Conservation (phyloP, 1,139 yeast species). For the Sugiyamaella grinbergsii region DNA sequence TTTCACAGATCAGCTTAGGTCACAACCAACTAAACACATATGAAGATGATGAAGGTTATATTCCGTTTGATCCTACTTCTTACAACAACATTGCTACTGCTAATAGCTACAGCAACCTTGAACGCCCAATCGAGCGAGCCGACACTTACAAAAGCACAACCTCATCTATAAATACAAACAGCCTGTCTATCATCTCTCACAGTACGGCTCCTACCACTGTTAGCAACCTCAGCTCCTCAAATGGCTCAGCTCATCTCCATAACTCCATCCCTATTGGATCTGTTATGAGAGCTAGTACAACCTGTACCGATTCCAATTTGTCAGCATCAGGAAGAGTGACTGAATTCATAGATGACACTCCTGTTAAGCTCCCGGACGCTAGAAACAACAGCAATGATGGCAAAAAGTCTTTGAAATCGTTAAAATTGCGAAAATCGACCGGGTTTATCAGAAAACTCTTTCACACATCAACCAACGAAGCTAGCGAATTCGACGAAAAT, state of each 20-base stretch:
- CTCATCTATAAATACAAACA: slow-evolving; percentile 34
- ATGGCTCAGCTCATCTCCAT: not conserved
- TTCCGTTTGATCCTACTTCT: slow-evolving; percentile 38
- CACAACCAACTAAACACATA: slow-evolving; percentile 6
- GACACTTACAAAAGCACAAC: slow-evolving; percentile 33
- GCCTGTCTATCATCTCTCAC: slow-evolving; percentile 31
- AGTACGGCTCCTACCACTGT: slow-evolving; percentile 43
- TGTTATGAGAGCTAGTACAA: slow-evolving; percentile 13
- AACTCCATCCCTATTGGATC: not conserved
- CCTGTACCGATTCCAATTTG: slow-evolving; percentile 5
- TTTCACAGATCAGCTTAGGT: slow-evolving; percentile 1
- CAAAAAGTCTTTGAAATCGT: slow-evolving; percentile 27
- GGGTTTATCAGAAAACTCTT: slow-evolving; percentile 59
- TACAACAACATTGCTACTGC: slow-evolving; percentile 27
- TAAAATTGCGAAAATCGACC: slow-evolving; percentile 42
- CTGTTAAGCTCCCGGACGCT: slow-evolving; percentile 33
- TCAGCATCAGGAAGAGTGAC: slow-evolving; percentile 8
- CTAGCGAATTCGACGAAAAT: not conserved
- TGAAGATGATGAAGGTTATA: slow-evolving; percentile 29
- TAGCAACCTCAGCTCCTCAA: slow-evolving; percentile 36
- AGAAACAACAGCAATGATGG: slow-evolving; percentile 9
- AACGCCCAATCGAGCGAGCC: slow-evolving; percentile 26
- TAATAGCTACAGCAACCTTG: slow-evolving; percentile 5
- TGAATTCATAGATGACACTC: slow-evolving; percentile 28
- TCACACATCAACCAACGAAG: slow-evolving; percentile 27